A percentile compares a stretch with the other conserved stretches of the same genome.
phyloP scores from a whole-genome alignment of 2,329 filamentous ascomycete species.

The Chaetomium globosum region DNA sequence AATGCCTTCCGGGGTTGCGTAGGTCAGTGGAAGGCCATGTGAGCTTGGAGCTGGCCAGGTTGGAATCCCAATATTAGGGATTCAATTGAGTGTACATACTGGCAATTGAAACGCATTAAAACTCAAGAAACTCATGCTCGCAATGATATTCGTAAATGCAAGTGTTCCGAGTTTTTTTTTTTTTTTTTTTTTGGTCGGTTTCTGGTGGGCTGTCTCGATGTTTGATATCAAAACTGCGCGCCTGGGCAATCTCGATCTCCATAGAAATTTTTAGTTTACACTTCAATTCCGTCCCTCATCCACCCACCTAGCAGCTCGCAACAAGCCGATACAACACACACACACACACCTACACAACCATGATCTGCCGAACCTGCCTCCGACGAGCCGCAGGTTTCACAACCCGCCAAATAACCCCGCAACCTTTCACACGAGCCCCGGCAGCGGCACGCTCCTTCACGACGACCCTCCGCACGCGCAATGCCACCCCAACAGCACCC shows the following conservation, averaged over 20 bases:
- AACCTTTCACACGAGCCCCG: slow-evolving; percentile 36
- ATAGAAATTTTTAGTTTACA: slow-evolving; percentile 39
- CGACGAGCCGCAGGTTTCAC: slow-evolving; percentile 47
- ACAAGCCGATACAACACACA: slow-evolving; percentile 24
- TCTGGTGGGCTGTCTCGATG: background rate
- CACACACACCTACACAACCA: slow-evolving; percentile 40
- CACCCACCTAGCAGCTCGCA: slow-evolving; percentile 7
- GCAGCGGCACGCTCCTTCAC: slow-evolving; percentile 43
- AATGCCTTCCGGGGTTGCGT: background rate
- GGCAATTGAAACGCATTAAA: slow-evolving; percentile 27
- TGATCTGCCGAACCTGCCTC: slow-evolving; percentile 55
- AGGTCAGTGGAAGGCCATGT: background rate
- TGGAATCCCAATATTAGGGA: slow-evolving; percentile 1
- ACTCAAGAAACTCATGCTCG: background rate
- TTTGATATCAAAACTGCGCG: slow-evolving; percentile 31
- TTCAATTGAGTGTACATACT: slow-evolving; percentile 32
- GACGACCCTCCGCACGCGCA: slow-evolving; percentile 42
- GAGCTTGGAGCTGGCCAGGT: background rate
- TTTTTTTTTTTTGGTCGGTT: background rate
- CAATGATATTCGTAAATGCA: background rate
- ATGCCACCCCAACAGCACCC: slow-evolving; percentile 42
- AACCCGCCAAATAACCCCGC: slow-evolving; percentile 30
- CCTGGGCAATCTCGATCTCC: slow-evolving; percentile 29
- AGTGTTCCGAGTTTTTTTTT: background rate
- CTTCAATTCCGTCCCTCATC: slow-evolving; percentile 23